Conservation (phyloP, 2,329 filamentous ascomycete genomes). For the Aspergillus sp. region DNA sequence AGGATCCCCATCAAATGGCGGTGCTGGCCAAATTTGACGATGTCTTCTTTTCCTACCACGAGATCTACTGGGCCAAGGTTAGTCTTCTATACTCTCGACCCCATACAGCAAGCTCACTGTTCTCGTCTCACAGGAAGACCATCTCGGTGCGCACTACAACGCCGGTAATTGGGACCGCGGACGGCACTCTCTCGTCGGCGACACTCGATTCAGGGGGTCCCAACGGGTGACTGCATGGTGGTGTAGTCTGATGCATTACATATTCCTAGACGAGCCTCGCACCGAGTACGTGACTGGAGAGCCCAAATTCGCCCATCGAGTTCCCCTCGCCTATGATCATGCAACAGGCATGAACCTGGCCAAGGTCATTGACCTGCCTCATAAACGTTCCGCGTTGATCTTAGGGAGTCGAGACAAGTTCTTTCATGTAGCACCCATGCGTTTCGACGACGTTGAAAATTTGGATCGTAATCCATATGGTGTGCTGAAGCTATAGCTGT, state of each 20-base stretch:
- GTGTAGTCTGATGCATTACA: conserved; percentile 58
- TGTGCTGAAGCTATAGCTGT: conserved; percentile 18
- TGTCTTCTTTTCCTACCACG: conserved; percentile 72
- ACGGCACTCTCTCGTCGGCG: conserved; percentile 41
- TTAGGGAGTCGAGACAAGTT: conserved; percentile 64
- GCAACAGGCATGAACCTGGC: conserved; percentile 71
- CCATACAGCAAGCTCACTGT: background rate
- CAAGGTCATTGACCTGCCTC: conserved; percentile 69
- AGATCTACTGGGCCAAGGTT: conserved; percentile 73
- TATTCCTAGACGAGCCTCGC: conserved; percentile 58
- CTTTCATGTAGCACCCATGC: conserved; percentile 59
- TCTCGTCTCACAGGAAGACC: conserved; percentile 50
- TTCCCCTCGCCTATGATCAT: conserved; percentile 72
- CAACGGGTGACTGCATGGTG: conserved; percentile 59
- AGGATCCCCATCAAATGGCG: conserved; percentile 70
- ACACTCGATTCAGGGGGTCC: conserved; percentile 54
- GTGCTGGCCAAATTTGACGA: conserved; percentile 71
- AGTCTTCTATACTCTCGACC: conserved; percentile 6
- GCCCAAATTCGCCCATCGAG: conserved; percentile 68
- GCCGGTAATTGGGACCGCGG: conserved; percentile 8
- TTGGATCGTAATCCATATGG: conserved; percentile 23
- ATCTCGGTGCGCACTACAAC: conserved; percentile 5
- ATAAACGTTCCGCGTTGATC: conserved; percentile 69
- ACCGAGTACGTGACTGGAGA: conserved; percentile 59
- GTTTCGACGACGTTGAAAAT: conserved; percentile 21